Conservation (phyloP, 2,329 filamentous ascomycete genomes). For the Lanzia echinophila region DNA sequence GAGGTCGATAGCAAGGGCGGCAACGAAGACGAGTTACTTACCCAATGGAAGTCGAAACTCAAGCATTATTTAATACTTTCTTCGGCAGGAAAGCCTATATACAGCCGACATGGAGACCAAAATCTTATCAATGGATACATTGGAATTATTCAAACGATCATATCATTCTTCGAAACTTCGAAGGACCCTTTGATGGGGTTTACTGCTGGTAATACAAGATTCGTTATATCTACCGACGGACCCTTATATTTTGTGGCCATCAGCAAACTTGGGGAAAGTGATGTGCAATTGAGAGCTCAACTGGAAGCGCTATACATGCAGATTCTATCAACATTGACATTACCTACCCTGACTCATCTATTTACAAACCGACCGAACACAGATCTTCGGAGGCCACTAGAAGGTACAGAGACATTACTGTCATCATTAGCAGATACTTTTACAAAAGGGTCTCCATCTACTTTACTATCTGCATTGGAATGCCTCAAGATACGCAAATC, state of each 20-base stretch:
- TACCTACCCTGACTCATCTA: slow-evolving; percentile 78
- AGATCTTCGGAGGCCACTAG: slow-evolving; percentile 79
- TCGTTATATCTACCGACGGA: slow-evolving; percentile 78
- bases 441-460: slow-evolving; percentile 83
- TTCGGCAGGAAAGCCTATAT: slow-evolving; percentile 93
- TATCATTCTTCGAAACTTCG: slow-evolving; percentile 86
- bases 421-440: slow-evolving; percentile 93
- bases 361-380: slow-evolving; percentile 90
- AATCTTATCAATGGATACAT: slow-evolving; percentile 88
- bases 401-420: slow-evolving; percentile 85
- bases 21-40: slow-evolving; percentile 49
- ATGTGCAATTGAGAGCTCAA: slow-evolving; percentile 77
- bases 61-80: slow-evolving; percentile 98
- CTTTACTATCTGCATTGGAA: slow-evolving; percentile 82
- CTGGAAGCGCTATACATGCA: slow-evolving; percentile 97
- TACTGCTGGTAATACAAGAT: slow-evolving; percentile 77
- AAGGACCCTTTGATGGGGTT: slow-evolving; percentile 76
- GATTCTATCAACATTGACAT: slow-evolving; percentile 87
- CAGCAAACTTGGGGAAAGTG: slow-evolving; percentile 86
- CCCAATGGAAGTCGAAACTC: slow-evolving; percentile 80
- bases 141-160: slow-evolving; percentile 92
- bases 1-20: slow-evolving; percentile 46
- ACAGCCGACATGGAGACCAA: slow-evolving; percentile 88
- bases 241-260: slow-evolving; percentile 91
- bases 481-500: slow-evolving; percentile 89